Base-by-base conservation (phyloP, 345 rosid species). In the Nephelium lappaceum region DNA sequence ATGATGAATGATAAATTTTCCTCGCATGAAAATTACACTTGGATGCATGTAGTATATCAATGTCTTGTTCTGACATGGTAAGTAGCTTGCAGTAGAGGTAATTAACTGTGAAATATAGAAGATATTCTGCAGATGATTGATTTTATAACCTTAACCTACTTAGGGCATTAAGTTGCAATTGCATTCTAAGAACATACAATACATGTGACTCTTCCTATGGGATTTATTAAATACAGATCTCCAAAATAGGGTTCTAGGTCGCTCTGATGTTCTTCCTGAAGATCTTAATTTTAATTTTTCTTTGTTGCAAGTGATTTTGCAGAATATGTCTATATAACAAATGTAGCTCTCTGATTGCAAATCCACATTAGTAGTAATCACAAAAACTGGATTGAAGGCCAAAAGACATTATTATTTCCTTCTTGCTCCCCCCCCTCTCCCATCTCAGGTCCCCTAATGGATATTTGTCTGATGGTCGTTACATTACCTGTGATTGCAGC, bases 401-500 rank as follows among this genome's bases (percentile, higher is more conserved):
- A 42, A 23, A 60, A 42, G 41, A 31, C 36, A 31, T 0, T 19
- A 53, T 4, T 55, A 45, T 57, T 38, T 70, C 73, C 61, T 25
- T 16, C 41, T 45, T 45, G 36, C 36, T 31, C 36, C 36, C 1
- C 3, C 36, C 36, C 3, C 2, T 31, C 3, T 4, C 36, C 36
- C 36, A 31, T 31, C 36, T 31, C 36, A 31, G 53, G 16, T 1
- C 9, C 62, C 10, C 8, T 57, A 57, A 57, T 57, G 24, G 21
- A 39, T 23, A 14, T 77, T 76, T 43, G 41, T 45, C 67, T 77
- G 67, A 70, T 51, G 51, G 14, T 15, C 78, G 47, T 51, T 73
- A 57, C 78, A 24, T 58, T 38, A 31, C n/a, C 58, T 81, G 41
- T 74, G 73, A 36, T 66, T 79, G 85, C 85, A 93, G 98, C 71